Conservation (phyloP, 164 flowering plant species). For the Aristolochia californica region DNA sequence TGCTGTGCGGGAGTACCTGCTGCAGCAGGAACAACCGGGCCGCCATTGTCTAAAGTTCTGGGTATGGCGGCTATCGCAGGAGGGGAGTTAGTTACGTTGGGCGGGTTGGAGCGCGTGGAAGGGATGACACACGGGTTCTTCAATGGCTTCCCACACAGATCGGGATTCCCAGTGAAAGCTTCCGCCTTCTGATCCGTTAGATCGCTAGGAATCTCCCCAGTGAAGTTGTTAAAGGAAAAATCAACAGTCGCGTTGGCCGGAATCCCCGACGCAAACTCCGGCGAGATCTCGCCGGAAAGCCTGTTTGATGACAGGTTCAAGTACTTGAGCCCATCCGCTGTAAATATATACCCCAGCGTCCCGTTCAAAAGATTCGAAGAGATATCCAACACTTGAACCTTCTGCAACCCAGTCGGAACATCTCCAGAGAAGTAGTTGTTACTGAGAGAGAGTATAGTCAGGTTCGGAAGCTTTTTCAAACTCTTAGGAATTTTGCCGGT, state of each 20-base stretch:
- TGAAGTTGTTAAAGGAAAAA: conserved; percentile 11
- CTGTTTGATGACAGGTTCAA: conserved; percentile 23
- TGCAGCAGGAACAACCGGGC: background rate
- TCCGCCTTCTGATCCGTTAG: conserved; percentile 42
- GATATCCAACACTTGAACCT: conserved; percentile 41
- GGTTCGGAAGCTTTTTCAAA: conserved; percentile 27
- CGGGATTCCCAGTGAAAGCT: conserved; percentile 43
- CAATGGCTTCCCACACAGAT: conserved; percentile 74
- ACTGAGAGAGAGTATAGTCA: conserved; percentile 45
- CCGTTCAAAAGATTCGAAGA: conserved; percentile 63
- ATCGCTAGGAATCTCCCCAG: conserved; percentile 52
- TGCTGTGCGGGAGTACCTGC: background rate
- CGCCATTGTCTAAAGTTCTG: background rate
- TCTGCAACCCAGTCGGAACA: conserved; percentile 35
- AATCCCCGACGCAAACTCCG: conserved; percentile 5
- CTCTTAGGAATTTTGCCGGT: conserved; percentile 50
- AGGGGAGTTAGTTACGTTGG: conserved; percentile 27
- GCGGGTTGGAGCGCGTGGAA: conserved; percentile 39
- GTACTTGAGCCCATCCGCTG: conserved; percentile 35
- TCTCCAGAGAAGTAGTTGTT: conserved; percentile 50
- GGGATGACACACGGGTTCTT: conserved; percentile 48
- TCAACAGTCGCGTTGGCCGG: conserved; percentile 13
- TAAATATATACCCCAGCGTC: conserved; percentile 44
- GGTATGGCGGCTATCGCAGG: conserved; percentile 15
- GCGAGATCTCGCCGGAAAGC: conserved; percentile 12